Base-by-base conservation (phyloP, 1,284 basidiomycete species). In the Marasmius oreades region DNA sequence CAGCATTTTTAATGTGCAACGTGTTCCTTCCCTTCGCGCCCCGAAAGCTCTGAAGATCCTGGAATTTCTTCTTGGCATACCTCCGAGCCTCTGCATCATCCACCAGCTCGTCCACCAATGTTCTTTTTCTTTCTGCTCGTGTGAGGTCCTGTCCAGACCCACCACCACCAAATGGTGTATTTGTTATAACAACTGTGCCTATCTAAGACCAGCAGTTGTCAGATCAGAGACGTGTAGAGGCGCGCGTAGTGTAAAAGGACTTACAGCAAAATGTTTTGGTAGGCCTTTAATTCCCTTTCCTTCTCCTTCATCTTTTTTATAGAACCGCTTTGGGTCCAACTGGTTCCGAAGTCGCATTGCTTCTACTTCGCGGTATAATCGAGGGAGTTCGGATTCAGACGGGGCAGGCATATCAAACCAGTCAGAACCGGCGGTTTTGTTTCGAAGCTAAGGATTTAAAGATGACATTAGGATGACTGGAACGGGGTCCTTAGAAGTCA, bases 281-380 rank as follows among this genome's bases (percentile, higher is more conserved):
- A 95, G 75, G 59, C 88, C 86, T 73, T 90, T 93, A 72, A 89
- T 87, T 43, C 90, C 92, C 66, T 85, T 92, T 42, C 92, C 84
- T 77, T 95, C 89, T 3, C 88, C 88, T 55, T 87, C 84, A 52
- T 92, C 90, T 66, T 88, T 91, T 56, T 83, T 75, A 77, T 98
- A 95, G 77, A 98, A 98, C 33, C 95, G 81, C 72, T 98, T 99
- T 6, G 96, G 95, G 67, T 99, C 96, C 34, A 99, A 81, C 56
- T 95, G 90, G 68, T 96, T 96, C 48, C 92, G 86, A 52, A 99
- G 76, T 22, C 93, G 85, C 52, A 98, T 77, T 1, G 96, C 93
- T 70, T 98, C 94, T 34, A 98, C 92, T 74, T 99, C 95, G 56
- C 91, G 86, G 66, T 94, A 80, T 61, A 98, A 79, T 56, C 90